Base-by-base conservation (phyloP, 2,329 filamentous ascomycete species). In the Pseudocercospora eumusae region DNA sequence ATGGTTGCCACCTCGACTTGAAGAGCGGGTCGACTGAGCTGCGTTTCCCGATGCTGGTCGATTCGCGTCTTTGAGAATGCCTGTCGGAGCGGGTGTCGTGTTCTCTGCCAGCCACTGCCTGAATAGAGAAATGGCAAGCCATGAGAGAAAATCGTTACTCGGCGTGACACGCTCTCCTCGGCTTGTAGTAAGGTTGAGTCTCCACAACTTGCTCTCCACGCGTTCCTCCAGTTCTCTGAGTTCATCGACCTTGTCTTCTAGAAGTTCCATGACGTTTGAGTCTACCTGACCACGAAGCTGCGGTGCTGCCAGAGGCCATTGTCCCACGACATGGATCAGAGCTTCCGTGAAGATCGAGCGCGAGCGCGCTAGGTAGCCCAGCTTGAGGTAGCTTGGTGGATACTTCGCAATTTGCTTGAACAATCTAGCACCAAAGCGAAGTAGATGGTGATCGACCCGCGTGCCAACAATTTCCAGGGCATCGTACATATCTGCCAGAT, bases 371-470 rank as follows among this genome's bases (percentile, higher is more conserved):
- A 96, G 83, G 71, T 92, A 96, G 40, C 92, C 93, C 1, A 98
- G 84, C 61, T 93, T 93, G 53, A 97, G 84, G 73, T 97, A 98
- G 63, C 88, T 92, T 53, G 95, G 91, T 11, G 93, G 93, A 73
- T 97, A 97, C 77, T 96, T 97, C 57, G 93, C 92, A 66, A 97
- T 96, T 77, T 97, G 93, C 76, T 95, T 96, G 89, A 93, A 97
- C 2, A 98, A 83, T 1, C 92, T 86, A 21, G 89, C 90, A 71
- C 95, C 92, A 75, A 97, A 98, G 69, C 95, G 91, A 15, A 98
- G 81, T 13, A 98, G 83, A 75, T 98, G 93, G 78, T 98, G 93
- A 76, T 97, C 93, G 49, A 97, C 90, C 40, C 93, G 86, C 1
- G 91, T 91, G 0, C 93, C 93, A 8, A 96, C 92, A 15, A 97